phyloP scores from a whole-genome alignment of 164 flowering plant genomes.

The Stephania yunnanensis region DNA sequence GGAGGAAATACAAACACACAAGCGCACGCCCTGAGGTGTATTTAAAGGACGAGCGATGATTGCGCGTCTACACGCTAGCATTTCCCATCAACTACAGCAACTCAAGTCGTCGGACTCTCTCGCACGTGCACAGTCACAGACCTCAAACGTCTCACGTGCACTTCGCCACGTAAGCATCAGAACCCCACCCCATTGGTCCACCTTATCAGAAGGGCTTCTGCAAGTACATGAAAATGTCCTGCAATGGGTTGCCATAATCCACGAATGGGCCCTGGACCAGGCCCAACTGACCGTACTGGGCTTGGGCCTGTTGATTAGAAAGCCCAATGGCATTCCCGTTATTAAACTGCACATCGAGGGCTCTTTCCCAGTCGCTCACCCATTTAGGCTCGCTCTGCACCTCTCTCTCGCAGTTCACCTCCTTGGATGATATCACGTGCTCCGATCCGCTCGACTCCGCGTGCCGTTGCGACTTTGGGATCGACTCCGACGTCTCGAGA shows the following conservation, averaged over 20 bases:
- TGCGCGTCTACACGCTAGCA: not conserved
- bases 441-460: slow-evolving; percentile 70
- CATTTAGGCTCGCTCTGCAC: slow-evolving; percentile 61
- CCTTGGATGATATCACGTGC: slow-evolving; percentile 46
- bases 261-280: too few species aligned
- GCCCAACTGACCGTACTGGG: not conserved
- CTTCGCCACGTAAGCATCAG: not conserved
- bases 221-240: slow-evolving; percentile 51
- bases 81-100: not conserved
- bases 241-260: slow-evolving; percentile 14
- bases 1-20: too few species aligned
- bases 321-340: not conserved
- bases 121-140: not conserved
- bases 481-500: slow-evolving; percentile 49
- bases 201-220: slow-evolving; percentile 35
- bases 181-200: not conserved
- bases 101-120: not conserved
- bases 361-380: slow-evolving; percentile 29
- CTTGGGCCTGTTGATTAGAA: not conserved
- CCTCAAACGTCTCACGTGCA: not conserved
- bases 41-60: too few species aligned
- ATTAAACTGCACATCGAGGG: slow-evolving; percentile 20
- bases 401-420: slow-evolving; percentile 47
- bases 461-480: slow-evolving; percentile 31
- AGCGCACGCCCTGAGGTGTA: too few species aligned